These are phyloP conservation scores for Russula sp. DNA, from an alignment of 768 basidiomycete species.

Conservation along the genomic window DNA sequence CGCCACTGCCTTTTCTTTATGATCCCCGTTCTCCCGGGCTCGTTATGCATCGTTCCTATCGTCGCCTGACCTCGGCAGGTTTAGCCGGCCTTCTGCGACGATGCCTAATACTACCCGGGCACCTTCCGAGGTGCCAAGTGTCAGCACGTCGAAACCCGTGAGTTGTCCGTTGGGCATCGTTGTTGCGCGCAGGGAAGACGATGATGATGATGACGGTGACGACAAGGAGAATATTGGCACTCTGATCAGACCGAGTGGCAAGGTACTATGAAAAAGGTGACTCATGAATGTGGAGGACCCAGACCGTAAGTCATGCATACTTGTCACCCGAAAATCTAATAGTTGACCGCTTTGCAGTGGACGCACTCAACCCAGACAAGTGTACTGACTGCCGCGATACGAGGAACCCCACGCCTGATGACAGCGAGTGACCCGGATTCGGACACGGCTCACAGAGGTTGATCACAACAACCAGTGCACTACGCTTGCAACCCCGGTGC, in stretches of 20 bases:
- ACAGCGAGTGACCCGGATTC: conserved; percentile 43
- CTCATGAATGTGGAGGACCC: conserved; percentile 47
- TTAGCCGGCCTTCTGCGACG: neutral
- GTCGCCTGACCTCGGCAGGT: conserved; percentile 48
- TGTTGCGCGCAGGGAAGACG: neutral
- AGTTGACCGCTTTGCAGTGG: conserved; percentile 27
- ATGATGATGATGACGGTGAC: neutral
- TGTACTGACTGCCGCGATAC: conserved; percentile 29
- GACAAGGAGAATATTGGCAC: conserved; percentile 32
- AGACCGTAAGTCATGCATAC: conserved; percentile 38
- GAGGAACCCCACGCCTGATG: conserved; percentile 29
- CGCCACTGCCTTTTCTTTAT: conserved; percentile 61
- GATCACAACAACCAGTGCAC: conserved; percentile 46
- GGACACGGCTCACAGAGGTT: conserved; percentile 39
- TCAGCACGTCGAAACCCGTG: neutral
- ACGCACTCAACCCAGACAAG: conserved; percentile 49
- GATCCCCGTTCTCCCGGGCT: conserved; percentile 64
- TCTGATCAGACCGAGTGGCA: conserved; percentile 68
- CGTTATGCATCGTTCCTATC: conserved; percentile 46
- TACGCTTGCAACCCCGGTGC: conserved; percentile 94
- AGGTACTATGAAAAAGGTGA: conserved; percentile 81
- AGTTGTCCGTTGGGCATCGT: conserved; percentile 1
- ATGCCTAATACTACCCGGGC: conserved; percentile 3
- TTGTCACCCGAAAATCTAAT: neutral
- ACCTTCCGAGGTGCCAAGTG: conserved; percentile 14